These are phyloP conservation scores for Penicillium thymicola DNA, from an alignment of 2,329 filamentous ascomycete species.

Conservation along the genomic window DNA sequence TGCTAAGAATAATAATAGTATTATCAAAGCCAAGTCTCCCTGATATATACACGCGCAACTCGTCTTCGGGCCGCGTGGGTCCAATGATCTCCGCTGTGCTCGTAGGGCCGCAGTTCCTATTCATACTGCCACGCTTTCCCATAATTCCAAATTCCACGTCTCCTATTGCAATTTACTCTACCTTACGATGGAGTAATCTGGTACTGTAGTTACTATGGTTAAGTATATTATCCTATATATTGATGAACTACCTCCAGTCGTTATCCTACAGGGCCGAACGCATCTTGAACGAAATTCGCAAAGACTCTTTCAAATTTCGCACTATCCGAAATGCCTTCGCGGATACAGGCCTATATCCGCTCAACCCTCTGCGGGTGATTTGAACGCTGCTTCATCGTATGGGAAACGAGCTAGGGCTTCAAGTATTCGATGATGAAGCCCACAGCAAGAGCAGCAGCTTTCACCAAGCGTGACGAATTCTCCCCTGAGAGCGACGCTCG, in stretches of 20 bases:
- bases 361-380: neutral
- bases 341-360: no score
- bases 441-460: neutral
- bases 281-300: no score
- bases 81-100: neutral
- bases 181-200: no score
- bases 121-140: neutral
- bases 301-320: no score
- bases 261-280: no score
- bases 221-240: no score
- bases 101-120: no score
- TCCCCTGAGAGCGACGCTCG: neutral
- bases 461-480: neutral
- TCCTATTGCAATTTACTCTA: neutral
- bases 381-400: neutral
- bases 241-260: no score
- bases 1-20: neutral
- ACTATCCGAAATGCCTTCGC: no score
- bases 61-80: neutral
- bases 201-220: no score
- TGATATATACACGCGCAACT: neutral
- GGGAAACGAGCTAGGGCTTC: neutral
- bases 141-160: neutral
- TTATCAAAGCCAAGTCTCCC: neutral
- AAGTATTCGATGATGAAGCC: neutral